Evolutionary conservation across 1,284 basidiomycete species (phyloP).

Genomic region (Singerocomus inundabilis): DNA sequence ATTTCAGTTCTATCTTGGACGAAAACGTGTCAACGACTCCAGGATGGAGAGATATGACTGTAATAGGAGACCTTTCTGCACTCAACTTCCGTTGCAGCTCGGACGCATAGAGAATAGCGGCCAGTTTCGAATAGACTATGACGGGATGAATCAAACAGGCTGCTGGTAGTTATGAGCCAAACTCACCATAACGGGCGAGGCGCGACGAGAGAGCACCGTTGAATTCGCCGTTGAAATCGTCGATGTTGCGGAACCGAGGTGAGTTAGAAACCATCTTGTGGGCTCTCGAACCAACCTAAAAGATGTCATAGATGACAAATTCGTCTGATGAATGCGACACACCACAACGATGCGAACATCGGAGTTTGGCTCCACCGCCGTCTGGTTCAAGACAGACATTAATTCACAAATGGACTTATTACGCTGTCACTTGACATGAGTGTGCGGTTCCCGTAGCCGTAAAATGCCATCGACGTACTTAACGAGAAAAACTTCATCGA

Average conservation of each 20-base stretch:
- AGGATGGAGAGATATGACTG: slow-evolving; percentile 36
- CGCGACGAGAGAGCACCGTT: slow-evolving; percentile 24
- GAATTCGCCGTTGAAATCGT: slow-evolving; percentile 42
- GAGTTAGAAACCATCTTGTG: slow-evolving; percentile 19
- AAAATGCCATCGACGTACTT: slow-evolving; percentile 37
- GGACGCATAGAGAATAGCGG: slow-evolving; percentile 38
- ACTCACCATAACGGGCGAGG: slow-evolving; percentile 40
- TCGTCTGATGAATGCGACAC: slow-evolving; percentile 12
- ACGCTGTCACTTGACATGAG: slow-evolving; percentile 35
- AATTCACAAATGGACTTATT: slow-evolving; percentile 46
- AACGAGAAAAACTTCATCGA: slow-evolving; percentile 40
- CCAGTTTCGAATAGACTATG: slow-evolving; percentile 42
- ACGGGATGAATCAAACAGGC: neutral
- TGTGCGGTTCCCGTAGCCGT: neutral
- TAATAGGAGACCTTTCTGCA: slow-evolving; percentile 28
- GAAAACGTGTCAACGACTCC: slow-evolving; percentile 44
- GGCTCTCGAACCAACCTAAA: slow-evolving; percentile 26
- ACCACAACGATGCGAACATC: slow-evolving; percentile 55
- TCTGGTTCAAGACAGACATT: slow-evolving; percentile 47
- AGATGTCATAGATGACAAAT: neutral
- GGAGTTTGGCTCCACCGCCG: slow-evolving; percentile 40
- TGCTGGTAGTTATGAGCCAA: neutral
- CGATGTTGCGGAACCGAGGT: slow-evolving; percentile 36
- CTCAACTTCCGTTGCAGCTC: slow-evolving; percentile 41
- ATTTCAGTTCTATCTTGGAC: slow-evolving; percentile 14